Conservation (phyloP, 1,139 yeast species). For the Pichia sorboxylosa region DNA sequence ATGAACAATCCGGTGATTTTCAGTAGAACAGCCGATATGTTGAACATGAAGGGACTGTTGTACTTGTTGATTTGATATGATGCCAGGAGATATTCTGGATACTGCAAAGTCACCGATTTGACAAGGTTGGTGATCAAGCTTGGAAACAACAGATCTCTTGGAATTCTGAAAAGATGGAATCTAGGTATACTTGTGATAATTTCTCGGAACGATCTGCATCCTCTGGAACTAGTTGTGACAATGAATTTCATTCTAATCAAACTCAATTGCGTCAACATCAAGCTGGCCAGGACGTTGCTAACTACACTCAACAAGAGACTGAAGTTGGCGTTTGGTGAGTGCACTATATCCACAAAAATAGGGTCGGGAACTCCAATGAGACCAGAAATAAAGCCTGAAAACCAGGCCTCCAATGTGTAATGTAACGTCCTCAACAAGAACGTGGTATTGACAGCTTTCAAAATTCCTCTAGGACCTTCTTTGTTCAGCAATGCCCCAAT, state of each 20-base stretch:
- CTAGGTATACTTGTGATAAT: constrained; percentile 27
- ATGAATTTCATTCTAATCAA: constrained; percentile 67
- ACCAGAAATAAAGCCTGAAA: constrained; percentile 77
- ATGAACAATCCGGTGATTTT: constrained; percentile 62
- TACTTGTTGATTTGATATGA: constrained; percentile 61
- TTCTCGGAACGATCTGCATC: constrained; percentile 28
- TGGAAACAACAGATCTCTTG: constrained; percentile 34
- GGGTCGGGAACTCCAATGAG: constrained; percentile 85
- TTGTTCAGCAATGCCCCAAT: constrained; percentile 55
- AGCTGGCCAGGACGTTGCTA: constrained; percentile 64
- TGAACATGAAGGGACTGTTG: constrained; percentile 52
- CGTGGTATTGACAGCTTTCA: constrained; percentile 80
- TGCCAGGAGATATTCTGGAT: constrained; percentile 65
- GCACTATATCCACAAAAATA: constrained; percentile 69
- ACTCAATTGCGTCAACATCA: constrained; percentile 74
- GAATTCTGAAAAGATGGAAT: constrained; percentile 41
- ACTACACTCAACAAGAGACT: constrained; percentile 57
- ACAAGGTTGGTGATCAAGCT: constrained; percentile 55
- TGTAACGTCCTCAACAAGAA: constrained; percentile 68
- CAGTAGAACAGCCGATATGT: constrained; percentile 34
- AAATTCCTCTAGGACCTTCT: constrained; percentile 77
- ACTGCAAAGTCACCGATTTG: constrained; percentile 49
- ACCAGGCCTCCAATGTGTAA: constrained; percentile 81
- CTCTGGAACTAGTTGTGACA: constrained; percentile 41
- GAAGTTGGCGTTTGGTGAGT: constrained; percentile 63